Base-by-base conservation (phyloP, 1,139 yeast species). In the Kodamaea sp. region DNA sequence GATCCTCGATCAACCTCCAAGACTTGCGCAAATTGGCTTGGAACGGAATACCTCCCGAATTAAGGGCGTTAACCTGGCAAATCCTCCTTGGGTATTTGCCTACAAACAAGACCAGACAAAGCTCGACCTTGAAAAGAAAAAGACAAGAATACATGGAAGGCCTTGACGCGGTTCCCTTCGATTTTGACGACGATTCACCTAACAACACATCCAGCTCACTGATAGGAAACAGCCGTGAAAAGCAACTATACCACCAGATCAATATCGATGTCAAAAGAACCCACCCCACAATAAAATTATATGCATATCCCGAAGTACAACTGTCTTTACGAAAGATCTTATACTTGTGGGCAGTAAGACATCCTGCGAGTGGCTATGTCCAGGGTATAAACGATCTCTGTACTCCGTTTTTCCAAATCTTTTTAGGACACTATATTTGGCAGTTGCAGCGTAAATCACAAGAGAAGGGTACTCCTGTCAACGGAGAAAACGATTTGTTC, bases 281-380 rank as follows among this genome's bases (percentile, higher is more conserved):
- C 0, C 88, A 89, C 50, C 98, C 97, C 2, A 79, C 82, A 28
- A 76, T 89, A 35, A 78, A 77, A 42, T 68, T 92, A 24, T 92
- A 92, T 54, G 71, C 83, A 9, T 77, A 60, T 48, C 74, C 76
- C 14, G 68, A 82, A 4, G 87, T 94, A 0, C 97, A 92, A 51
- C 64, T 80, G 38, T 75, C 95, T 10, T 66, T 92, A 41, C 88
- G 92, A 44, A 80, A 85, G 44, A 80, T 94, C 12, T 63, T 92
- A 32, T 94, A 88, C 51, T 67, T 92, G 22, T 92, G 99, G 99
- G 96, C 98, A 0, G 82, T 92, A 14, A 76, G 98, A 42, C 98
- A 94, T 55, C 98, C 99, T 1, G 97, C 97, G 4, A 82, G 94
- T 54, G 99, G 99, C 4, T 92, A 92, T 59, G 99, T 92, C n/a